These are phyloP conservation scores for Immersiporthe knoxdaviesiana DNA, from an alignment of 2,329 filamentous ascomycete species.

Conservation along the genomic window DNA sequence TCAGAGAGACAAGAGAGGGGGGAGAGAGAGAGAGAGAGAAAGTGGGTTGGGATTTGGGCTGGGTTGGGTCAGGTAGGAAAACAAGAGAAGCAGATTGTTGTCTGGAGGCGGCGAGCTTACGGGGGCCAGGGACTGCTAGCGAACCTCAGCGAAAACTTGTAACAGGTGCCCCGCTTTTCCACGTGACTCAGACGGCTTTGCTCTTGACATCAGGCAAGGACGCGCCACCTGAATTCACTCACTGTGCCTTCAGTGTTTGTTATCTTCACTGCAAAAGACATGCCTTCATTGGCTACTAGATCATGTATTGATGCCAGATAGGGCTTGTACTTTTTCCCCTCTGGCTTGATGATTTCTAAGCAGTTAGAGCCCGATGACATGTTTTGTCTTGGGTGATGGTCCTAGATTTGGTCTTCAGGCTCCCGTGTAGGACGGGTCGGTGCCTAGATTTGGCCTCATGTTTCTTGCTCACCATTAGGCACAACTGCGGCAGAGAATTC, in stretches of 20 bases:
- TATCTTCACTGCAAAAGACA: neutral
- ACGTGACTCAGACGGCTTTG: conserved; percentile 7
- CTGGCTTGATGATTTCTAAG: conserved; percentile 7
- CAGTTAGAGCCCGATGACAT: neutral
- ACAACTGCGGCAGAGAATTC: neutral
- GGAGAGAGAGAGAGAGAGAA: conserved; percentile 26
- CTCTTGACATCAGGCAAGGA: conserved; percentile 5
- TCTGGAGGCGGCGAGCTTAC: conserved; percentile 48
- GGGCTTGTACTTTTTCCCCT: too few species aligned
- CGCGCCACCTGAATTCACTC: conserved; percentile 4
- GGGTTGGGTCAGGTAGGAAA: conserved; percentile 1
- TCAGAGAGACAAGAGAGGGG: too few species aligned
- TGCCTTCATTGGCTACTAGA: neutral
- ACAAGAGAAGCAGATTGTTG: conserved; percentile 31
- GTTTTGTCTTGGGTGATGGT: neutral
- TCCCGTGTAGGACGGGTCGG: neutral
- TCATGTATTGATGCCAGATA: conserved; percentile 12
- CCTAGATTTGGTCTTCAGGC: neutral
- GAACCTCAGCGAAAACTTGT: conserved; percentile 46
- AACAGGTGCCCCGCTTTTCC: conserved; percentile 1
- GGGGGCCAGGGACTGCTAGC: conserved; percentile 34
- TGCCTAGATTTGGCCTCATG: conserved; percentile 8
- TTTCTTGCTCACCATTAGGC: neutral
- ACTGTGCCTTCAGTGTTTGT: neutral
- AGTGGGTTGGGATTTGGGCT: conserved; percentile 21